Base-by-base conservation (phyloP, 1,284 basidiomycete species). In the Rhodotorula sp. region DNA sequence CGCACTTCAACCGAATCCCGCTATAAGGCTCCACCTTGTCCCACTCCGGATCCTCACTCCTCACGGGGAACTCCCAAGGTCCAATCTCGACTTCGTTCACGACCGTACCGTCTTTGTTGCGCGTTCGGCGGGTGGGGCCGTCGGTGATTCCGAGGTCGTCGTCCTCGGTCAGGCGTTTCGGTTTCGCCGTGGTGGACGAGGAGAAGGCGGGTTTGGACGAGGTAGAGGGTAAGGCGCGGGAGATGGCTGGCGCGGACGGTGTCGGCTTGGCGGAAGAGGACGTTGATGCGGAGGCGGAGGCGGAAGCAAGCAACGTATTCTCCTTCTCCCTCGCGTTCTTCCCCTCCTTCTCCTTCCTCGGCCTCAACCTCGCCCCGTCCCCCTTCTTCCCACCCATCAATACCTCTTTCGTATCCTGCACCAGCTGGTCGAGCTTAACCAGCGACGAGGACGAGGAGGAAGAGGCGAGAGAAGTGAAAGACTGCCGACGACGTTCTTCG, bases 1-100 rank as follows among this genome's bases (percentile, higher is more conserved):
- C 87, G 69, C 79, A 94, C 92, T 81, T 84, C n/a, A 97, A 83
- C 54, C 88, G 84, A 62, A 95, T 94, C 5, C 88, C 86, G 47
- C 92, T 94, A 80, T 94, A 90, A 1, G 94, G 94, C 78, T 97
- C 94, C 2, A 92, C 77, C 62, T 82, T 84, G 66, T 88, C 83
- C 78, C 93, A 96, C 30, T 83, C 72, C 0, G 89, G 89, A 78
- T 93, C 91, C 62, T 34, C 34, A 34, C 34, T 87, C 86, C 44
- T 81, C 80, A 1, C 85, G 84, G 82, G 85, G 77, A 80, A 88
- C 56, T 91, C 87, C 50, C 83, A 83, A 6, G 93, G 92, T 0
- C 93, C 93, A 52, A 86, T 82, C 68, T 86, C 80, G 7, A 97
- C 83, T 22, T 89, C 85, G 73, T 94, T 88, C 13, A 92, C 80